Base-by-base conservation (phyloP, 179 eudicot genomes). In the Pouteria campechiana region DNA sequence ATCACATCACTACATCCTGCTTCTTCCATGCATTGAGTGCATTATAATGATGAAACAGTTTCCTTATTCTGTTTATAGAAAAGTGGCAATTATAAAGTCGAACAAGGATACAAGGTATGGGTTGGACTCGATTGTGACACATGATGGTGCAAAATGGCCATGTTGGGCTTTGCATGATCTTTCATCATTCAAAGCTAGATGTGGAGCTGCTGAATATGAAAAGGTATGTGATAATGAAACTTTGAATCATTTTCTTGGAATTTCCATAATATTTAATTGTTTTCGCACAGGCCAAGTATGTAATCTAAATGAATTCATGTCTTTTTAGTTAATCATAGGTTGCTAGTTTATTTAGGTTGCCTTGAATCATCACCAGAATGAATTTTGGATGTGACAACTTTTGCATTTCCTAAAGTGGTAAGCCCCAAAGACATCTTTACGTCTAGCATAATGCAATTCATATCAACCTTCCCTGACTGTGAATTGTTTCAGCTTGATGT, bases 91-190 rank as follows among this genome's bases (percentile, higher is more conserved):
- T 73, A 75, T 85, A 12, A 90, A 90, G 54, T 90, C 98, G 1
- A 79, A 76, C 68, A 86, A 76, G 67, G 98, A 89, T 49, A 68
- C 51, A 0, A 52, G 95, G 17, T 85, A 90, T 35, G 95, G 87
- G 0, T 40, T 46, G 4, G 93, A 90, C 63, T 75, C 90, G 17
- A 93, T 79, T n/a, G 98, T 90, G 43, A 63, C 89, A 10, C 97
- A 89, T 36, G 97, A 89, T 44, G 98, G 98, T 4, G 56, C 64
- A 0, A 81, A 70, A 38, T 79, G 74, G 32, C 95, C 98, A 0
- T 90, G 95, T 23, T 81, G 87, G 79, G 71, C 93, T 2, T 36
- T 90, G 52, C 64, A 77, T 0, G 65, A 86, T 57, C 73, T 85
- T 2, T 52, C 65, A 49, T 72, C 69, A 2, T 81, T 90, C 21